Base-by-base conservation (phyloP, 208 protist genomes). In the Blastocrithidia nonstop region DNA sequence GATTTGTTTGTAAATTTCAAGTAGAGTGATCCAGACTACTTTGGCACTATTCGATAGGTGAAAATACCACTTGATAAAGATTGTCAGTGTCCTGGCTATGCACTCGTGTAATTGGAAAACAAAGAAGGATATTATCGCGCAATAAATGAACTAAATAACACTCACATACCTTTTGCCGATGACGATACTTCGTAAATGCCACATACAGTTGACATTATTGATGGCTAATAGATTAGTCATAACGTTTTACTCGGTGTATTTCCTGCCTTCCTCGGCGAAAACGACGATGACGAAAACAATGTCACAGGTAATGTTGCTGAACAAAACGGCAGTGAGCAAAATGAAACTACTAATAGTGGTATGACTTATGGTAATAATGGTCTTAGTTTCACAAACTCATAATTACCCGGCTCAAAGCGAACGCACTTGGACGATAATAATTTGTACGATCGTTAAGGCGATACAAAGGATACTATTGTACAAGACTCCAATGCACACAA, bases 31-130 rank as follows among this genome's bases (percentile, higher is more conserved):
- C 62, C 69, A 15, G 61, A 63, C 13, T 75, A 85, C 58, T 78
- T 73, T 42, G 66, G 71, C 31, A 42, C 40, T n/a, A 56, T 91
- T 17, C 56, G 61, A 0, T 69, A 87, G n/a, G 68, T 86, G 33
- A 68, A 62, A 17, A 55, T 87, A 15, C 73, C 68, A 11, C 61
- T 91, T 4, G 70, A 79, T 33, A 45, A 60, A 11, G 66, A 87
- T 45, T 80, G 74, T 50, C 40, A 54, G 44, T 88, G 82, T 52
- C 54, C 66, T 11, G 82, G 82, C n/a, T 82, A 82, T 42, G 82
- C 70, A 4, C 40, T 91, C 21, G 77, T 91, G 11, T 74, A 91
- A 60, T 15, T 91, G 40, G 57, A 71, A 16, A 45, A 47, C 0
- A 53, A 62, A n/a, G 69, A 66, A 28, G 69, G 61, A 26, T 87